Evolutionary conservation across 1,284 basidiomycete species (phyloP), one percentile per base, ranked within the genome.

Genomic region (Cronartium ribicola): DNA sequence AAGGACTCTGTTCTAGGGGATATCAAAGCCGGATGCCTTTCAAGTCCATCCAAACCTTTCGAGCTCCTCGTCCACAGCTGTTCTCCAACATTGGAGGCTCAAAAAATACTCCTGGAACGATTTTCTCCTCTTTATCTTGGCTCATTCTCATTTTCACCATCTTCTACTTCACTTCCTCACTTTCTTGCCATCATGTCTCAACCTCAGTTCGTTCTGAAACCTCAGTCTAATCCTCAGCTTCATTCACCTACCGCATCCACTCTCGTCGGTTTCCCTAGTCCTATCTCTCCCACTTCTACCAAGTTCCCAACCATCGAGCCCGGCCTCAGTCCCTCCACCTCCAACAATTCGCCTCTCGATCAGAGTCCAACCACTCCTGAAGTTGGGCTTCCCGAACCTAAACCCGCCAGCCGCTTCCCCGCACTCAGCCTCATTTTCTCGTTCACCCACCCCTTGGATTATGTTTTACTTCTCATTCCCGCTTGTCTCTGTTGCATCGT

Each of bases 401-500:
- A 29, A 29, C 55, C 55, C 5, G 17, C 20, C 5, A 29, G 70
- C 5, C 70, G 64, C 5, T 29, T 73, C 17, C 70, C 48, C 7
- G 43, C 77, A 14, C 48, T 79, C 6, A 75, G 75, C 4, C 74
- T 78, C 3, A 76, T 81, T 11, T 80, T 79, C 70, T 75, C 70
- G 11, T 76, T 77, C 55, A 73, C 79, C 20, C 57, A 77, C 10
- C 43, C 65, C 13, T 71, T 65, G 1, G 78, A 81, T 73, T 69
- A 68, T 22, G 6, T 76, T 1, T 41, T 79, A 0, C 66, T 80
- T 17, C 68, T 94, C 67, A 77, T 89, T 37, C 94, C 94, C 0
- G 92, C 90, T 3, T 77, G 90, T 67, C 20, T 87, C 59, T 84
- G 88, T 37, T 90, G 92, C 4, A 75, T 92, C 51, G 82, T 87